A percentile compares a stretch with the other conserved stretches of the same genome.
phyloP scores from a whole-genome alignment of 2,329 filamentous ascomycete species.

The Fusarium lateritium region DNA sequence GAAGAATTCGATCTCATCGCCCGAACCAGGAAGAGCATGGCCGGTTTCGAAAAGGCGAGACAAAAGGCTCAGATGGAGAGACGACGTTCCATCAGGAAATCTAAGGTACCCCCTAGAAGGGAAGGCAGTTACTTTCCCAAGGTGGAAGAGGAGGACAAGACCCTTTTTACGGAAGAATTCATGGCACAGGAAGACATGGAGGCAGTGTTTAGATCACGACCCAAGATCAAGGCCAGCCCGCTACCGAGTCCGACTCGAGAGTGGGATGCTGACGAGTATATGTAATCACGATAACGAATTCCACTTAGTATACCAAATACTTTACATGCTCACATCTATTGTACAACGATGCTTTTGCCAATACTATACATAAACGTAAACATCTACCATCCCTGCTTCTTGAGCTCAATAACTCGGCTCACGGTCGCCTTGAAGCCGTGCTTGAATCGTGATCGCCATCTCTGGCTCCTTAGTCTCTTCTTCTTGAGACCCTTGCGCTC shows the following conservation, averaged over 20 bases:
- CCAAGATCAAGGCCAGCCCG: conserved; percentile 84
- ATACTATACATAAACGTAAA: conserved; percentile 38
- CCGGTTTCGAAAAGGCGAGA: conserved; percentile 71
- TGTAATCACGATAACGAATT: conserved; percentile 42
- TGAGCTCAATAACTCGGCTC: conserved; percentile 76
- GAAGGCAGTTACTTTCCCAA: conserved; percentile 64
- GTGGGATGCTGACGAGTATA: conserved; percentile 49
- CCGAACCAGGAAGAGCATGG: conserved; percentile 74
- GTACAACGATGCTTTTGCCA: conserved; percentile 44
- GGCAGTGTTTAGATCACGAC: conserved; percentile 87
- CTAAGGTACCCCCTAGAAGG: conserved; percentile 56
- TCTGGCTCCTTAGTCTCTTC: conserved; percentile 79
- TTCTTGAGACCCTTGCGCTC: conserved; percentile 82
- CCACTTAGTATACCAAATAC: conserved; percentile 30
- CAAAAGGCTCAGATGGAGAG: conserved; percentile 73
- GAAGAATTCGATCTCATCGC: conserved; percentile 65
- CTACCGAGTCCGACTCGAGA: conserved; percentile 64
- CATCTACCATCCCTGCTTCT: conserved; percentile 81
- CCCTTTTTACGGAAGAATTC: conserved; percentile 76
- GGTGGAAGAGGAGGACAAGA: conserved; percentile 61
- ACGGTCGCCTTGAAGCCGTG: conserved; percentile 76
- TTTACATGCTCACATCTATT: conserved; percentile 48
- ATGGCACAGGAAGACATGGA: conserved; percentile 83
- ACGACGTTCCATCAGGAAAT: conserved; percentile 64
- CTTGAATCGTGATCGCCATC: conserved; percentile 80